A percentile compares a stretch with the other conserved stretches of the same genome.
Conservation (phyloP, 2,329 filamentous ascomycete genomes). For the Ascochyta clinopodiicola region DNA sequence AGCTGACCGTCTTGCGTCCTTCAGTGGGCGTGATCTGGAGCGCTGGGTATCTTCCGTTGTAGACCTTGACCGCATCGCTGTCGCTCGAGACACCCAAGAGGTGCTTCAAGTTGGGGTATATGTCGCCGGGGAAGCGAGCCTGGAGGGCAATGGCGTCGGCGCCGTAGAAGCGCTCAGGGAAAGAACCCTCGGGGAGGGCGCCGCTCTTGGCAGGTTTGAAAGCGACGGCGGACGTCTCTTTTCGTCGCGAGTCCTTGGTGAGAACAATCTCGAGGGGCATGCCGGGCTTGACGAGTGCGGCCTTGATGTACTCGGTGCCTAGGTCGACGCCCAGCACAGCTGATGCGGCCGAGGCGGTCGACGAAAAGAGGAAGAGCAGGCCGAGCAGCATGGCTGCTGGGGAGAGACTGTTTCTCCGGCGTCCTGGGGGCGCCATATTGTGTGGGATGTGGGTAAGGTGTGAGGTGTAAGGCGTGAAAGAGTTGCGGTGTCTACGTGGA, state of each 20-base stretch:
- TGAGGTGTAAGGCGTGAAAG: neutral
- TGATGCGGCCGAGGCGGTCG: conserved; percentile 67
- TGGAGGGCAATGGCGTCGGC: conserved; percentile 88
- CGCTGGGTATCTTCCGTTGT: conserved; percentile 77
- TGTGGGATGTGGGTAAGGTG: conserved; percentile 19
- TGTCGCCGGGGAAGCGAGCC: conserved; percentile 87
- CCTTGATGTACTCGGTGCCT: conserved; percentile 97
- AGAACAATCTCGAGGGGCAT: conserved; percentile 97
- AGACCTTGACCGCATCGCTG: conserved; percentile 70
- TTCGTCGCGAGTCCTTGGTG: conserved; percentile 96
- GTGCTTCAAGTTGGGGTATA: conserved; percentile 92
- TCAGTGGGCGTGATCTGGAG: conserved; percentile 70
- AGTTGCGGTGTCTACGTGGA: conserved; percentile 12
- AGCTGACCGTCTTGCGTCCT: conserved; percentile 71
- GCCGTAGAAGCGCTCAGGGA: conserved; percentile 90
- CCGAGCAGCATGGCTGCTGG: conserved; percentile 58
- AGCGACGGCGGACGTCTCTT: conserved; percentile 87
- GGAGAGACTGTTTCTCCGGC: conserved; percentile 49
- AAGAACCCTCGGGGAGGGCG: conserved; percentile 63
- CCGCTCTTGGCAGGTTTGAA: conserved; percentile 84
- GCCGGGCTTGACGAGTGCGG: conserved; percentile 91
- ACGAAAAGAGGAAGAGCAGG: conserved; percentile 61
- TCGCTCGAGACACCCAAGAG: conserved; percentile 75
- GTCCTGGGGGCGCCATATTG: conserved; percentile 57
- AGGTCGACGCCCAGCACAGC: conserved; percentile 92